These are phyloP conservation scores for Citropsis articulata DNA, from an alignment of 345 rosid genomes.

Conservation along the genomic window DNA sequence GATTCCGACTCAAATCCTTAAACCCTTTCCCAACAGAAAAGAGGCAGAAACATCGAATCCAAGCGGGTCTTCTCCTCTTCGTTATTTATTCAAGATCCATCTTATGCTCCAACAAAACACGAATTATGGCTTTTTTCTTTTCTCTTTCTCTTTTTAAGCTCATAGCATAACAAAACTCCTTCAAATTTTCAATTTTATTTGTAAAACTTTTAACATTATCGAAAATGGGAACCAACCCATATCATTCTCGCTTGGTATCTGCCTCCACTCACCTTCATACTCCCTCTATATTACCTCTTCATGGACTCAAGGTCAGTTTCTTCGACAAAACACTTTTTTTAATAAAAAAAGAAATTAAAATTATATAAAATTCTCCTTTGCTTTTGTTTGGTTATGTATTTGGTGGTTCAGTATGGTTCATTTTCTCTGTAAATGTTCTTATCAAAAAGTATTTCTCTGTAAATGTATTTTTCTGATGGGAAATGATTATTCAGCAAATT, in stretches of 20 bases:
- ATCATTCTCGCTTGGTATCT: slow-evolving; percentile 20
- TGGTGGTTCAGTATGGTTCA: neutral
- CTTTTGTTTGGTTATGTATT: neutral
- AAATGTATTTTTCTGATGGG: neutral
- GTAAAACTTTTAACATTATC: neutral
- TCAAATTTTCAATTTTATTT: neutral
- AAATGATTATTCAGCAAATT: neutral
- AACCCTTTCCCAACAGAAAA: neutral
- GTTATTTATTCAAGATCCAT: neutral
- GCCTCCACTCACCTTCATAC: slow-evolving; percentile 22
- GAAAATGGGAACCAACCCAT: slow-evolving; percentile 27
- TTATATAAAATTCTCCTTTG: neutral
- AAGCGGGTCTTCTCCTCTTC: neutral
- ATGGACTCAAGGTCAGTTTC: slow-evolving; percentile 24
- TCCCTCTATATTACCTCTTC: slow-evolving; percentile 19
- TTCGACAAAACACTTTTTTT: neutral
- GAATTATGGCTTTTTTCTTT: neutral
- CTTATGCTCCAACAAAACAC: neutral
- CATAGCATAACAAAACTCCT: neutral
- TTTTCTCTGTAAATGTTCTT: neutral
- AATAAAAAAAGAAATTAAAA: neutral
- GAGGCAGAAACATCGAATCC: neutral
- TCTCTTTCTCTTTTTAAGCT: neutral
- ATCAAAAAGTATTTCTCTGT: neutral
- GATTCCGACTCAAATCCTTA: neutral